These are phyloP conservation scores for Microbotryomycetes sp. DNA, from an alignment of 1,284 basidiomycete genomes.

Conservation along the genomic window DNA sequence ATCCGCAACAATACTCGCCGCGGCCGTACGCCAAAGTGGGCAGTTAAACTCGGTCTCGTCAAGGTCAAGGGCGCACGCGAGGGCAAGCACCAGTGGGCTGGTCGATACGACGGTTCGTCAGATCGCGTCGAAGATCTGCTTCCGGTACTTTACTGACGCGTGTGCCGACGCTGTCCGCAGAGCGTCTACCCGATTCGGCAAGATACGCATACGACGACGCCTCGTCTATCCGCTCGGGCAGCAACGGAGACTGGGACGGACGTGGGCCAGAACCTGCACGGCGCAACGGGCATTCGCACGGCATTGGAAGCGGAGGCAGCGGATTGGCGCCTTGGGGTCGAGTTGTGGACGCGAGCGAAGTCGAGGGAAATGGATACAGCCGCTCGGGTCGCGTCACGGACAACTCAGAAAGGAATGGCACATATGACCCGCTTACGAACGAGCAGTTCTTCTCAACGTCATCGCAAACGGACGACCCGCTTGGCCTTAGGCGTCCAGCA, in stretches of 20 bases:
- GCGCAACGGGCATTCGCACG: neutral
- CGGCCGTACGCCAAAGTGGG: slow-evolving; percentile 89
- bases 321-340: slow-evolving; percentile 26
- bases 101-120: slow-evolving; percentile 43
- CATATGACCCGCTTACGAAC: slow-evolving; percentile 21
- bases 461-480: neutral
- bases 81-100: slow-evolving; percentile 73
- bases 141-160: neutral
- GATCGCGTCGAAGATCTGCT: neutral
- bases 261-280: slow-evolving; percentile 23
- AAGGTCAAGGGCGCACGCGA: slow-evolving; percentile 66
- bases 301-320: neutral
- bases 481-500: neutral
- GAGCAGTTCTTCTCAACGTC: slow-evolving; percentile 23
- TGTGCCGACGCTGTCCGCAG: slow-evolving; percentile 7
- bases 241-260: slow-evolving; percentile 25
- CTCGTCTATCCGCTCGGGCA: neutral
- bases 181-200: slow-evolving; percentile 10
- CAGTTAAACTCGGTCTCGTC: slow-evolving; percentile 76
- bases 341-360: slow-evolving; percentile 22
- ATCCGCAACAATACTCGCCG: slow-evolving; percentile 91
- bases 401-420: neutral
- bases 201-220: slow-evolving; percentile 6
- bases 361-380: slow-evolving; percentile 17
- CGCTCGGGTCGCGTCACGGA: slow-evolving; percentile 1